Evolutionary conservation across 306 rosid species (phyloP).

Genomic region (Psophocarpus tetragonolobus): DNA sequence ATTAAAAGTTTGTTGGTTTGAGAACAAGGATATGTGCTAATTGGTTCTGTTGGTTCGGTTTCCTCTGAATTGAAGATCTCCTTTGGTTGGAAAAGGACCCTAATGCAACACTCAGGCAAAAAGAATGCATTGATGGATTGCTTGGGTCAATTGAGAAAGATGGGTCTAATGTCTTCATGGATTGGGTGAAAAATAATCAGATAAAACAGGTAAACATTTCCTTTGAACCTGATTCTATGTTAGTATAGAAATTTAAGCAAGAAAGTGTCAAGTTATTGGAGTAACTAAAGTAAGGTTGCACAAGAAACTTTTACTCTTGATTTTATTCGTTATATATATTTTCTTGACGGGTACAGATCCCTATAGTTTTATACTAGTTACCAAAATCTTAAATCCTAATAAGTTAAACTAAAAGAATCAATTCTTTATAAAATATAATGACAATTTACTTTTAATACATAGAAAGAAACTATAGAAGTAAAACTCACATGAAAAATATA

Average conservation of each 20-base stretch:
- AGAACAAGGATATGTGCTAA: neutral
- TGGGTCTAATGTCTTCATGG: constrained; percentile 79
- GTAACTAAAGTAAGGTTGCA: neutral
- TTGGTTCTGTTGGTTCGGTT: constrained; percentile 22
- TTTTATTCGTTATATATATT: neutral
- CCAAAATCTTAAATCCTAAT: neutral
- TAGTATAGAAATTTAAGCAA: neutral
- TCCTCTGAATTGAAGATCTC: constrained; percentile 48
- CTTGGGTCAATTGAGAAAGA: constrained; percentile 46
- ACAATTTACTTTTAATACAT: neutral
- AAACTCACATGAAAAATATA: neutral
- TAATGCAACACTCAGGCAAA: constrained; percentile 73
- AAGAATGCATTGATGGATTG: constrained; percentile 79
- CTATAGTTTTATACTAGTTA: neutral
- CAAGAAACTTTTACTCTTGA: neutral
- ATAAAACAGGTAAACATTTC: constrained; percentile 63
- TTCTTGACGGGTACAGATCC: neutral
- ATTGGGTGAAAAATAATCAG: constrained; percentile 82
- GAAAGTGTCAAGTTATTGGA: neutral
- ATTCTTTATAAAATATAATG: neutral
- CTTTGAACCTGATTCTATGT: neutral
- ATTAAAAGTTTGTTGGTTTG: neutral
- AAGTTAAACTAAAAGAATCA: neutral
- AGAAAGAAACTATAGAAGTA: neutral
- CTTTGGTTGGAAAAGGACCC: constrained; percentile 81